Percentiles rank a stretch among this genome's conserved stretches.
phyloP scores from a whole-genome alignment of 305 asterid species.

The Fraxinus floribunda region DNA sequence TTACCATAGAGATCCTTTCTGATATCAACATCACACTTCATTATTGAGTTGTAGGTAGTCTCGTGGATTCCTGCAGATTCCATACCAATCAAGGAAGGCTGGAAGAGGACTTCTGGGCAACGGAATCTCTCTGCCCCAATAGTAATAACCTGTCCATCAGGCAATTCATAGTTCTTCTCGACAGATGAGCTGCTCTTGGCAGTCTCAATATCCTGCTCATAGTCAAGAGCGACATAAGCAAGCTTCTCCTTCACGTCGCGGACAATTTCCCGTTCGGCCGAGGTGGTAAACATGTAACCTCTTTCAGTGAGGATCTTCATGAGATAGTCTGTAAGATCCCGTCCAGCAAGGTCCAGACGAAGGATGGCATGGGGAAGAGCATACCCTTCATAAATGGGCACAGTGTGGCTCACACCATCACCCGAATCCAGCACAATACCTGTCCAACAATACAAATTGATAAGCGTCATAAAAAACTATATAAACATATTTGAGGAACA shows the following conservation, averaged over 20 bases:
- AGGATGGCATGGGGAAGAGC: conserved; percentile 1
- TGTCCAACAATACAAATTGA: background rate
- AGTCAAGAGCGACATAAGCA: conserved; percentile 1
- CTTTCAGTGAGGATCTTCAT: conserved; percentile 5
- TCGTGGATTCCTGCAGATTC: conserved; percentile 30
- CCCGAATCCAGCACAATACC: conserved; percentile 6
- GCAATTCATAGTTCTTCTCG: conserved; percentile 27
- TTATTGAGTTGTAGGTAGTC: conserved; percentile 24
- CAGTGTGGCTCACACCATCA: conserved; percentile 5
- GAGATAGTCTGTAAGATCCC: conserved; percentile 1
- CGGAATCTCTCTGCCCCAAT: conserved; percentile 55
- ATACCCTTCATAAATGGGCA: conserved; percentile 1
- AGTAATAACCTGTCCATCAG: conserved; percentile 28
- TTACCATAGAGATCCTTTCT: conserved; percentile 1
- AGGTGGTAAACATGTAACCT: conserved; percentile 1
- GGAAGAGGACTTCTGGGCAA: conserved; percentile 41
- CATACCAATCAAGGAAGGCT: conserved; percentile 28
- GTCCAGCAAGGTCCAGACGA: conserved; percentile 3
- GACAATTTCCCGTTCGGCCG: background rate
- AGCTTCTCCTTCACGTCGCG: conserved; percentile 8
- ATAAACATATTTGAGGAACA: background rate
- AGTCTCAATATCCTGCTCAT: background rate
- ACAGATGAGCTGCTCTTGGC: conserved; percentile 11
- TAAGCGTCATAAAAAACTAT: background rate
- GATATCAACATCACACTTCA: conserved; percentile 18